A percentile compares a stretch with the other conserved stretches of the same genome.
Conservation (phyloP, 208 protist species). For the Paratrypanosoma confusum region DNA sequence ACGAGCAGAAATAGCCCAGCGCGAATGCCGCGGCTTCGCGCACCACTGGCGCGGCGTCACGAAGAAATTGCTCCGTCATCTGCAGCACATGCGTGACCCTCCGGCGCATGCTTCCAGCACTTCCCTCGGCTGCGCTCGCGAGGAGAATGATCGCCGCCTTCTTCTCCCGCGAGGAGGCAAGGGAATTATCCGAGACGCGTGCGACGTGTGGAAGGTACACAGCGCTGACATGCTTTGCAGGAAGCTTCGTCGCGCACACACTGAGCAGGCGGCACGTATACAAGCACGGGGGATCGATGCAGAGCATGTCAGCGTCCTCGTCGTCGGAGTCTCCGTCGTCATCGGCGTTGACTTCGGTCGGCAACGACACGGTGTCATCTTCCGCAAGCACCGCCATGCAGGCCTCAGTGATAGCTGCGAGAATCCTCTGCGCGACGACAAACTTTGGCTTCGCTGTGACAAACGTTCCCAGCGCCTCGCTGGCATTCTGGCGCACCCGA, state of each 20-base stretch:
- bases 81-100: constrained; percentile 62
- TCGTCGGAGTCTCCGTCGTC: constrained; percentile 23
- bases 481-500: constrained; percentile 40
- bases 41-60: constrained; percentile 31
- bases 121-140: constrained; percentile 50
- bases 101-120: constrained; percentile 53
- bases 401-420: constrained; percentile 42
- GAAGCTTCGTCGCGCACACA: constrained; percentile 29
- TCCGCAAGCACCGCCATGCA: constrained; percentile 63
- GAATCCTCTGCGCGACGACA: constrained; percentile 27
- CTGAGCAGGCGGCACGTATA: constrained; percentile 58
- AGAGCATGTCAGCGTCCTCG: constrained; percentile 43
- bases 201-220: constrained; percentile 44
- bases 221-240: constrained; percentile 44
- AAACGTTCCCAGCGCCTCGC: constrained; percentile 33
- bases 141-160: constrained; percentile 75
- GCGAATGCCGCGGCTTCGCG: constrained; percentile 70
- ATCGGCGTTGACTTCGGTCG: constrained; percentile 20
- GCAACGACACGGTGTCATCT: constrained; percentile 52
- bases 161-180: constrained; percentile 19
- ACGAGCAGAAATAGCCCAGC: constrained; percentile 50
- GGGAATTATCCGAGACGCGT: constrained; percentile 23
- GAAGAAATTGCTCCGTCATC: constrained; percentile 30
- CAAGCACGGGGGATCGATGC: constrained; percentile 47
- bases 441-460: constrained; percentile 51